Conservation (phyloP, 2,329 filamentous ascomycete species). For the Diaporthe batatas region DNA sequence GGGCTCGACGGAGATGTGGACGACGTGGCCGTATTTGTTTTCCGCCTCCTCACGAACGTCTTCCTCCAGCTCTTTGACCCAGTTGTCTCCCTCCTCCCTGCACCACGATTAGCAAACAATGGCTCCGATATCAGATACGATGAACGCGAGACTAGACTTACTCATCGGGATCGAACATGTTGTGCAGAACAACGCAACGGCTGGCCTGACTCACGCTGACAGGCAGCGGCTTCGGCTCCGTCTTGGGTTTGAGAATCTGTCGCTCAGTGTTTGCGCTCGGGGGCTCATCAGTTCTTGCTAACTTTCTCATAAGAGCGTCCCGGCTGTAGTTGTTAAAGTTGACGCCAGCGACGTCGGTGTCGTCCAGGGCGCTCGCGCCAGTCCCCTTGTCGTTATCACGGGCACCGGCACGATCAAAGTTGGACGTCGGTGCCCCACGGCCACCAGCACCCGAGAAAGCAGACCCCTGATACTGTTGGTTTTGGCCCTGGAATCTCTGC, state of each 20-base stretch:
- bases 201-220: conserved; percentile 93
- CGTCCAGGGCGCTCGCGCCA: conserved; percentile 93
- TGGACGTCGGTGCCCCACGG: conserved; percentile 85
- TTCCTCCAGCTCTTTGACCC: conserved; percentile 94
- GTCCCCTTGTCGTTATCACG: conserved; percentile 91
- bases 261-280: conserved; percentile 75
- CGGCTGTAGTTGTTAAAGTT: conserved; percentile 99
- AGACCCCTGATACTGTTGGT: conserved; percentile 86
- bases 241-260: conserved; percentile 82
- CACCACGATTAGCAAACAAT: conserved; percentile 51
- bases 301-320: conserved; percentile 98
- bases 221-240: conserved; percentile 80
- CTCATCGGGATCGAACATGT: conserved; percentile 95
- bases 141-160: conserved; percentile 72
- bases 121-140: not conserved
- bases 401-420: conserved; percentile 91
- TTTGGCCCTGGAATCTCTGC: conserved; percentile 90
- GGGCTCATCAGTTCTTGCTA: conserved; percentile 93
- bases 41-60: conserved; percentile 95
- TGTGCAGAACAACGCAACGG: conserved; percentile 92
- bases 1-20: conserved; percentile 95
- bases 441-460: conserved; percentile 92
- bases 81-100: conserved; percentile 87
- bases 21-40: conserved; percentile 94
- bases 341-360: conserved; percentile 96